Percentiles rank a stretch among this genome's conserved stretches.
phyloP scores from a whole-genome alignment of 2,329 filamentous ascomycete species.

The Aureobasidium sp. region DNA sequence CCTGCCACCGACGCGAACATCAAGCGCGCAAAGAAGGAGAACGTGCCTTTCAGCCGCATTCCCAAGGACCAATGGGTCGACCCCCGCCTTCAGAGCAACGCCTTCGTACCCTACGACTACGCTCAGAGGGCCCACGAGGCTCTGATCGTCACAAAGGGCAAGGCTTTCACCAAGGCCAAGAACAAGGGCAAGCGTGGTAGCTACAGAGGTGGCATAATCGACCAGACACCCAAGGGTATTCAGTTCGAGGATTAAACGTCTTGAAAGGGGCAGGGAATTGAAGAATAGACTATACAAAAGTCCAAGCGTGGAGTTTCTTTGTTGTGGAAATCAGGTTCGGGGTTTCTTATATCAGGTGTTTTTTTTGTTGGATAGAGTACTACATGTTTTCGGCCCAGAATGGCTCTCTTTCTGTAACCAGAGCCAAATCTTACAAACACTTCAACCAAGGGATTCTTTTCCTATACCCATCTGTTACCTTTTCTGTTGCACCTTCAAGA shows the following conservation, averaged over 20 bases:
- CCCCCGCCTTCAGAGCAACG: conserved; percentile 64
- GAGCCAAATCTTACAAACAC: background rate
- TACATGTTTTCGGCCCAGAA: background rate
- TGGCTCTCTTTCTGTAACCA: background rate
- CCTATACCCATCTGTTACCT: background rate
- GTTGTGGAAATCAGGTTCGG: background rate
- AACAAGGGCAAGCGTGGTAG: conserved; percentile 72
- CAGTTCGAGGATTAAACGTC: conserved; percentile 80
- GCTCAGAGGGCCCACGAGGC: conserved; percentile 82
- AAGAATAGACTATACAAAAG: background rate
- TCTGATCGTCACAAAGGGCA: conserved; percentile 82
- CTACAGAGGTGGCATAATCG: conserved; percentile 82
- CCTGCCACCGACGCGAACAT: conserved; percentile 14
- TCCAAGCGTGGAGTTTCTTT: conserved; percentile 7
- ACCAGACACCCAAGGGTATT: conserved; percentile 75
- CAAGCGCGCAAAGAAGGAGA: conserved; percentile 43
- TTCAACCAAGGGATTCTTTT: background rate
- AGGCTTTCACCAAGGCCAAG: conserved; percentile 99
- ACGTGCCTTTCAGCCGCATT: conserved; percentile 69
- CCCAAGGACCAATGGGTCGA: conserved; percentile 60
- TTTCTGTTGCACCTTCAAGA: background rate
- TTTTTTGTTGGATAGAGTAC: background rate
- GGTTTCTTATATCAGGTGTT: background rate
- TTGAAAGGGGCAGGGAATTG: background rate
- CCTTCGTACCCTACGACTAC: conserved; percentile 76